Evolutionary conservation across 1,139 yeast genomes (phyloP), one percentile per base, ranked within the genome.

Genomic region (Candida sanyaensis): DNA sequence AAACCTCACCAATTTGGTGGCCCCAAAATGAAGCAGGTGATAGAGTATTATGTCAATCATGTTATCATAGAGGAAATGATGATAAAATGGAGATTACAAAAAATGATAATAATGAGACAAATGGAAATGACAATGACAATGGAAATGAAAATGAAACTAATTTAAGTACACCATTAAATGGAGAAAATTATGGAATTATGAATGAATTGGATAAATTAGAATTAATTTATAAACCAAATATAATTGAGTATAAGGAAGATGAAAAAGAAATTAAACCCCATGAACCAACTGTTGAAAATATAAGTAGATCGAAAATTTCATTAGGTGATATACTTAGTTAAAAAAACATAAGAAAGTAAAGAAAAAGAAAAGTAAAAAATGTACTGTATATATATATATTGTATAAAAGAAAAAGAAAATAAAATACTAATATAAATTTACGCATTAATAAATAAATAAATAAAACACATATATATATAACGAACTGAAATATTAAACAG

Each of bases 1-100:
- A 42, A 0, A 60, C 62, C 1, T 68, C 77, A 0, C 79, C 80
- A 4, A 69, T 66, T 42, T 75, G 80, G 80, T 71, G 78, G 75
- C 47, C 48, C 8, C 45, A n/a, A 27, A 24, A 36, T n/a, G 29
- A 36, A 36, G 6, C 40, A 4, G 26, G 36, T 6, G 42, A 47
- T 8, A 42, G 42, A 8, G 31, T 38, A 8, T 47, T 63, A 12
- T 73, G 77, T 46, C 77, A 71, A 46, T 55, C 64, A n/a, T 72
- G 77, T 47, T 60, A 64, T 50, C 69, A 65, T 46, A 50, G 52
- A 12, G 53, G 49, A 31, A 52, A 47, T n/a, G 48, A 50, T 27
- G 49, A 46, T 3, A 34, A 24, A 1, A 39, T 29, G 2, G 38
- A 36, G 12, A 45, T 34, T 26, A 17, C 21, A 3, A 17, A 17